These are phyloP conservation scores for Porphyrellus cyaneotinctus DNA, from an alignment of 768 basidiomycete species.

Conservation along the genomic window DNA sequence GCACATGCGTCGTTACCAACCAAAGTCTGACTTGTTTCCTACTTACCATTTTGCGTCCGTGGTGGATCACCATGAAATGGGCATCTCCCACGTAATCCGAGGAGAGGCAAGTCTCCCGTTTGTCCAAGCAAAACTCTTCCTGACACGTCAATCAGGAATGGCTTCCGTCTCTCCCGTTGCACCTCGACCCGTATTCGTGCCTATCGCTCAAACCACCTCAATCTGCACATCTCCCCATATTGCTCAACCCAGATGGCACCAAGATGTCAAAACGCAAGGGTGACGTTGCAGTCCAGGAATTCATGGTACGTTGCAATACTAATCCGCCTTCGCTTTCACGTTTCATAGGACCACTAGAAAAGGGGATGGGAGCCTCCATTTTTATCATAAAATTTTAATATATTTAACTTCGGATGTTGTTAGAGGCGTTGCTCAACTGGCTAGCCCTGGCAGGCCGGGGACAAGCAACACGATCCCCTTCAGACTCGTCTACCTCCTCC, in stretches of 20 bases:
- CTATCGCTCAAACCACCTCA: slow-evolving; percentile 67
- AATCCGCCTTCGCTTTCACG: not conserved
- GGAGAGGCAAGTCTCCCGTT: slow-evolving; percentile 65
- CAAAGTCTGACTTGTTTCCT: slow-evolving; percentile 88
- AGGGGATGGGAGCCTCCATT: slow-evolving; percentile 94
- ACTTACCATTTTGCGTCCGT: slow-evolving; percentile 97
- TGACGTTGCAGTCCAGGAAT: slow-evolving; percentile 82
- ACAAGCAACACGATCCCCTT: slow-evolving; percentile 38
- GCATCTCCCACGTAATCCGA: slow-evolving; percentile 89
- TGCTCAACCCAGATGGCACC: slow-evolving; percentile 84
- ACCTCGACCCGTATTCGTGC: slow-evolving; percentile 83
- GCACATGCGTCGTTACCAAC: slow-evolving; percentile 76
- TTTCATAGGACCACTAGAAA: slow-evolving; percentile 43
- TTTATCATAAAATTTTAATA: no score
- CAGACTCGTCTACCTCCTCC: slow-evolving; percentile 16
- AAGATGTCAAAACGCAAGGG: slow-evolving; percentile 96
- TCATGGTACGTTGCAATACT: slow-evolving; percentile 53
- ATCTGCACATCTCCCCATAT: slow-evolving; percentile 88
- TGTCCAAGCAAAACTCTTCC: not conserved
- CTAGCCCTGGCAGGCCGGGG: slow-evolving; percentile 95
- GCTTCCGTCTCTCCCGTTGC: slow-evolving; percentile 89
- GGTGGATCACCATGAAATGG: slow-evolving; percentile 95
- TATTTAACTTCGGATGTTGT: no score
- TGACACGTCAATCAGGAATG: slow-evolving; percentile 65
- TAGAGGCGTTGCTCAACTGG: slow-evolving; percentile 85